phyloP scores from a whole-genome alignment of 2,329 filamentous ascomycete species.

The Dactylellina leptospora region DNA sequence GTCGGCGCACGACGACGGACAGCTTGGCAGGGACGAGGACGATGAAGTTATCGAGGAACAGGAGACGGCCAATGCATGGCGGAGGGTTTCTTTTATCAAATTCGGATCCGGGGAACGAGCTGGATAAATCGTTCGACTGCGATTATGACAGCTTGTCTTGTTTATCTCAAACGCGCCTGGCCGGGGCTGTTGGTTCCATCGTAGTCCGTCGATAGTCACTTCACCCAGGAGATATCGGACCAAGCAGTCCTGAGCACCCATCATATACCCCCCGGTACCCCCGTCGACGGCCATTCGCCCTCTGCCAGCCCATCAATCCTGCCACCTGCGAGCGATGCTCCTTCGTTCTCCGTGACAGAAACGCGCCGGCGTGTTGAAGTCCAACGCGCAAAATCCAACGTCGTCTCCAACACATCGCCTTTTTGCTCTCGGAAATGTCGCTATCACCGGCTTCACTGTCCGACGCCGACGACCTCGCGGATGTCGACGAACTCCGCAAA shows the following conservation, averaged over 20 bases:
- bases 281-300: too few species aligned
- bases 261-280: neutral
- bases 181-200: too few species aligned
- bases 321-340: neutral
- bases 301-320: too few species aligned
- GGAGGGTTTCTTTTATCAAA: neutral
- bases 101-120: neutral
- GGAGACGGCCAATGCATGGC: too few species aligned
- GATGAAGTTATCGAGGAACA: too few species aligned
- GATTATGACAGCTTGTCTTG: slow-evolving; percentile 14
- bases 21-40: too few species aligned
- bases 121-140: neutral
- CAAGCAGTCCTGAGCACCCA: neutral
- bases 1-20: too few species aligned
- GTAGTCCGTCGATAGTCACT: too few species aligned
- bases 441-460: slow-evolving; percentile 5
- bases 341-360: neutral
- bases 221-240: too few species aligned
- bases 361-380: neutral
- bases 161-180: neutral
- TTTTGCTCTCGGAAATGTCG: neutral
- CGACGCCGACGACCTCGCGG: slow-evolving; percentile 7
- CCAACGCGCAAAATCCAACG: slow-evolving; percentile 37
- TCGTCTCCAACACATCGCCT: neutral
- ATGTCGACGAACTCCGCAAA: slow-evolving; percentile 22